These are phyloP conservation scores for Neoarthrinium moseri DNA, from an alignment of 2,329 filamentous ascomycete genomes.

Conservation along the genomic window DNA sequence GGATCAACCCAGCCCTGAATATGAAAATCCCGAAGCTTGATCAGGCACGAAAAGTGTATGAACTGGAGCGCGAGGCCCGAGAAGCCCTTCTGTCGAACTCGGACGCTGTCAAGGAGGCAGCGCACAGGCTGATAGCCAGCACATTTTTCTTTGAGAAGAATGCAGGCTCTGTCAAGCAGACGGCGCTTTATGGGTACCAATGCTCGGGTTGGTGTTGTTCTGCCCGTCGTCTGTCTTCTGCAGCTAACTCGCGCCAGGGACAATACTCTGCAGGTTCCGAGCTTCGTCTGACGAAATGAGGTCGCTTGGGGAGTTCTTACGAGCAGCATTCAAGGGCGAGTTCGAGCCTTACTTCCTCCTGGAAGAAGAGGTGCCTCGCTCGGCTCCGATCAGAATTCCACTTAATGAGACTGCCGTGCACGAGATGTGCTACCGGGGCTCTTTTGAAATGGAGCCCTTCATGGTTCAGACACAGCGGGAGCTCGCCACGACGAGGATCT, in stretches of 20 bases:
- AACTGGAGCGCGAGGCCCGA: slow-evolving; percentile 21
- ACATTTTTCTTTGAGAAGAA: slow-evolving; percentile 31
- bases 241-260: slow-evolving; percentile 18
- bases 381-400: slow-evolving; percentile 20
- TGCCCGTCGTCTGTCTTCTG: too few species aligned
- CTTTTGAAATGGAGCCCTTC: slow-evolving; percentile 23
- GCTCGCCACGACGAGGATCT: slow-evolving; percentile 21
- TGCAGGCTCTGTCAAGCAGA: slow-evolving; percentile 22
- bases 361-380: slow-evolving; percentile 19
- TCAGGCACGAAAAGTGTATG: slow-evolving; percentile 7
- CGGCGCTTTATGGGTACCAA: slow-evolving; percentile 19
- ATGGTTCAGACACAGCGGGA: slow-evolving; percentile 20
- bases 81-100: slow-evolving; percentile 22
- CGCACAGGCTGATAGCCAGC: slow-evolving; percentile 28
- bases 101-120: slow-evolving; percentile 23
- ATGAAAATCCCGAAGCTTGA: slow-evolving; percentile 7
- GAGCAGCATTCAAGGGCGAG: slow-evolving; percentile 23
- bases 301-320: slow-evolving; percentile 27
- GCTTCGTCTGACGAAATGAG: slow-evolving; percentile 24
- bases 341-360: slow-evolving; percentile 30
- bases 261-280: slow-evolving; percentile 26
- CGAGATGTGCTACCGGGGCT: slow-evolving; percentile 27
- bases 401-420: slow-evolving; percentile 23
- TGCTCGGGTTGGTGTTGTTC: slow-evolving; percentile 22
- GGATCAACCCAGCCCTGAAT: slow-evolving; percentile 25